Conservation (phyloP, 2,329 filamentous ascomycete genomes). For the Fusarium begoniae region DNA sequence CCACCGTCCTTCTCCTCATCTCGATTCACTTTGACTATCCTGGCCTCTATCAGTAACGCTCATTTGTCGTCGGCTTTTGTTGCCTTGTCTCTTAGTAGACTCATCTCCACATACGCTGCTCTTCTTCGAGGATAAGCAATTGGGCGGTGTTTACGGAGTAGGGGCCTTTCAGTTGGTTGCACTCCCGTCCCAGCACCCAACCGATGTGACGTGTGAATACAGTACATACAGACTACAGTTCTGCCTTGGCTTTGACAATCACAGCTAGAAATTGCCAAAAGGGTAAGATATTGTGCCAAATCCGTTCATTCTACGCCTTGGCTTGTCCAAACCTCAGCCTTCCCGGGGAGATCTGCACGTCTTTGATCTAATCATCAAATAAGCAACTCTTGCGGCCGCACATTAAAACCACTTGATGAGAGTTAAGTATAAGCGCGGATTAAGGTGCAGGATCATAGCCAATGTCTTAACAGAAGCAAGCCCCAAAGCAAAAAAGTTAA, state of each 20-base stretch:
- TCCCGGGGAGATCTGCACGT: conserved; percentile 3
- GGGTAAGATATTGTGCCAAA: conserved; percentile 1
- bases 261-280: neutral
- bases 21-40: conserved; percentile 12
- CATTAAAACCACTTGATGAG: neutral
- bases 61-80: conserved; percentile 8
- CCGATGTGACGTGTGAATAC: conserved; percentile 21
- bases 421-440: neutral
- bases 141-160: neutral
- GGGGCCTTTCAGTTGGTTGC: conserved; percentile 11
- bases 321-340: conserved; percentile 12
- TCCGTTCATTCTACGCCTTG: neutral
- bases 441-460: conserved; percentile 1
- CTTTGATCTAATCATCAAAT: neutral
- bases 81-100: conserved; percentile 3
- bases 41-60: neutral
- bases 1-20: conserved; percentile 11
- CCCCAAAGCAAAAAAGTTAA: conserved; percentile 10
- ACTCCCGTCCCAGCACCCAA: conserved; percentile 20
- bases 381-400: conserved; percentile 9
- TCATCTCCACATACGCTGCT: conserved; percentile 4
- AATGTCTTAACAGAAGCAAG: neutral
- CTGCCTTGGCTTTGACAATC: neutral
- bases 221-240: neutral
- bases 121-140: neutral